Evolutionary conservation across 2,329 filamentous ascomycete genomes (phyloP).

Genomic region (Fusarium duplospermum): DNA sequence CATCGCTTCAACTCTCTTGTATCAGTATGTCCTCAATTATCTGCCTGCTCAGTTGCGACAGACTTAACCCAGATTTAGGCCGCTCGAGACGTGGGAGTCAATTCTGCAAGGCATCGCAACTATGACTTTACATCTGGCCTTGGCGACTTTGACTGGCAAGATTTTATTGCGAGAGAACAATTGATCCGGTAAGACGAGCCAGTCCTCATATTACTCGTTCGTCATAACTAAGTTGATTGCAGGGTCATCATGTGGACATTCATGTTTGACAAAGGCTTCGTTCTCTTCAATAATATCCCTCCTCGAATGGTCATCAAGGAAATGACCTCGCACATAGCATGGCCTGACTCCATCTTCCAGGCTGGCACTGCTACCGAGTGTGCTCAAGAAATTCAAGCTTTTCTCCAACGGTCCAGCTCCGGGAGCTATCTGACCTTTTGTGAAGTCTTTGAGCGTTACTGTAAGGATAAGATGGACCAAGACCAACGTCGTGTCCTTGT

Average conservation of each 20-base stretch:
- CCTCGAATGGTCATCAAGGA: neutral
- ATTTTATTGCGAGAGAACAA: neutral
- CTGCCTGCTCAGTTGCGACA: accelerated
- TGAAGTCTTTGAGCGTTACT: neutral
- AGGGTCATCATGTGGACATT: neutral
- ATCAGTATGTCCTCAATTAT: neutral
- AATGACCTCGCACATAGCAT: neutral
- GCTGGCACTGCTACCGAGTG: neutral
- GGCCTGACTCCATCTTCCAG: neutral
- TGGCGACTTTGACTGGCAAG: neutral
- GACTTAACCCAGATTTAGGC: neutral
- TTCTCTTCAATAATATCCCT: neutral
- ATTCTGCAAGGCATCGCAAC: neutral
- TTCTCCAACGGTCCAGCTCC: neutral
- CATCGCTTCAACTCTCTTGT: neutral
- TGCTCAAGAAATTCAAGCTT: neutral
- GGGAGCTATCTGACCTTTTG: neutral
- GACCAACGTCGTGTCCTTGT: neutral
- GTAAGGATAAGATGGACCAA: neutral
- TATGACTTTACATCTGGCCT: neutral
- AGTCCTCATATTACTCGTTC: neutral
- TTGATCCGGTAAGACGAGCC: neutral
- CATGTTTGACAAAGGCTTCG: neutral
- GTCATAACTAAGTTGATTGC: neutral
- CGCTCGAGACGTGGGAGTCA: neutral